These are phyloP conservation scores for Triticum monococcum DNA, from an alignment of 176 grass and related monocot species.

Conservation along the genomic window DNA sequence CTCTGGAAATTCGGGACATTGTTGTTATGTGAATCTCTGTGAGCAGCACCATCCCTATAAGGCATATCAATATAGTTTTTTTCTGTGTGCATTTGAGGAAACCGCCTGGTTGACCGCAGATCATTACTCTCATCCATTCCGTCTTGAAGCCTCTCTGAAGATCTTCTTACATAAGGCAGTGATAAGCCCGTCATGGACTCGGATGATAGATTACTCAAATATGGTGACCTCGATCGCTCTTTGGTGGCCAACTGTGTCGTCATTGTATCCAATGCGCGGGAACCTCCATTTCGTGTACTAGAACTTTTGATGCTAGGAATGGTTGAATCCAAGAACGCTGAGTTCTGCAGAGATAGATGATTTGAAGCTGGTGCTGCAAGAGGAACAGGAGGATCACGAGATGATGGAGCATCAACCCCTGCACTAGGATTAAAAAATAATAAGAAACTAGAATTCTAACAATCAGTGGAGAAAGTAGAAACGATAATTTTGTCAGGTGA, in stretches of 20 bases:
- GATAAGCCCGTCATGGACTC: slow-evolving; percentile 69
- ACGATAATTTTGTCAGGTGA: background rate
- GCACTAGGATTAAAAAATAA: slow-evolving; percentile 70
- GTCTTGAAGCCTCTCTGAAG: slow-evolving; percentile 67
- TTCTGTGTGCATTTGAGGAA: slow-evolving; percentile 65
- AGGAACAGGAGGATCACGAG: slow-evolving; percentile 82
- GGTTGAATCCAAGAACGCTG: slow-evolving; percentile 64
- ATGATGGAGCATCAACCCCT: slow-evolving; percentile 89
- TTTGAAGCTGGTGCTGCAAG: slow-evolving; percentile 62
- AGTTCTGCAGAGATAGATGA: slow-evolving; percentile 59
- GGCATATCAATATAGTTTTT: slow-evolving; percentile 64
- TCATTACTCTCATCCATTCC: slow-evolving; percentile 62
- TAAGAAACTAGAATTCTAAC: slow-evolving; percentile 33
- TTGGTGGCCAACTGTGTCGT: slow-evolving; percentile 54
- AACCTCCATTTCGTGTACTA: slow-evolving; percentile 74
- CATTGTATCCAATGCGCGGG: slow-evolving; percentile 51
- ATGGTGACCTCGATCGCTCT: slow-evolving; percentile 76
- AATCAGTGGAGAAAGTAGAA: background rate
- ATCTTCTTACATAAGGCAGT: slow-evolving; percentile 70
- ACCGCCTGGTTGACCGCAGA: slow-evolving; percentile 48
- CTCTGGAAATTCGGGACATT: slow-evolving; percentile 95
- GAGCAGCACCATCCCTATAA: slow-evolving; percentile 55
- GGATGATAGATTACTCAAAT: slow-evolving; percentile 56
- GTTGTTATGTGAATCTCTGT: slow-evolving; percentile 72
- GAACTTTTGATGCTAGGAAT: slow-evolving; percentile 49